Conservation (phyloP, 768 basidiomycete genomes). For the Lactifluus pinguis region DNA sequence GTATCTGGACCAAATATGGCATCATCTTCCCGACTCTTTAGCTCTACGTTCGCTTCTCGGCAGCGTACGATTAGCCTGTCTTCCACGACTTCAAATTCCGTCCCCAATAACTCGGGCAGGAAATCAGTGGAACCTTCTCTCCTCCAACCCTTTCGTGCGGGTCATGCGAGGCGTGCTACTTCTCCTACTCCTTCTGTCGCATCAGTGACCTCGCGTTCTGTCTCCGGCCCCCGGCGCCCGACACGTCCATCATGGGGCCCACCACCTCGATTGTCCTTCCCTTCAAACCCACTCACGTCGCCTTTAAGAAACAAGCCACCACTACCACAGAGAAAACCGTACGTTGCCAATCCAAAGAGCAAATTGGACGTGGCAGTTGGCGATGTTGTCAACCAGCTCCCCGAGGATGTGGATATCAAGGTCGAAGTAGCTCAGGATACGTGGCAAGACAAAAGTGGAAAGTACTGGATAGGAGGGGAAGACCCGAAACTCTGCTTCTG, state of each 20-base stretch:
- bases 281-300: slow-evolving; percentile 29
- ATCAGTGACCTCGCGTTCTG: slow-evolving; percentile 42
- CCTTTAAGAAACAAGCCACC: slow-evolving; percentile 40
- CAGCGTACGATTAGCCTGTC: slow-evolving; percentile 66
- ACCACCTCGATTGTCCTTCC: slow-evolving; percentile 57
- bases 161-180: slow-evolving; percentile 31
- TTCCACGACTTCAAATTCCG: slow-evolving; percentile 33
- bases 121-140: slow-evolving; percentile 25
- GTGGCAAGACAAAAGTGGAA: slow-evolving; percentile 90
- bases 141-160: slow-evolving; percentile 33
- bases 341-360: slow-evolving; percentile 82
- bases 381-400: slow-evolving; percentile 81
- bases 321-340: slow-evolving; percentile 47
- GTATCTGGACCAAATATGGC: slow-evolving; percentile 52
- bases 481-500: slow-evolving; percentile 89
- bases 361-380: slow-evolving; percentile 91
- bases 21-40: slow-evolving; percentile 37
- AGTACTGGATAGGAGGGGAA: slow-evolving; percentile 93
- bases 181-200: slow-evolving; percentile 61
- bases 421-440: slow-evolving; percentile 72
- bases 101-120: slow-evolving; percentile 27
- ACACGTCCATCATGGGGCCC: slow-evolving; percentile 55
- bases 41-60: slow-evolving; percentile 74
- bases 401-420: slow-evolving; percentile 75
- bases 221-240: slow-evolving; percentile 38